Evolutionary conservation across 139 green algal genomes (phyloP), one percentile per base, ranked within the genome.

Genomic region (Gonium pectorale): DNA sequence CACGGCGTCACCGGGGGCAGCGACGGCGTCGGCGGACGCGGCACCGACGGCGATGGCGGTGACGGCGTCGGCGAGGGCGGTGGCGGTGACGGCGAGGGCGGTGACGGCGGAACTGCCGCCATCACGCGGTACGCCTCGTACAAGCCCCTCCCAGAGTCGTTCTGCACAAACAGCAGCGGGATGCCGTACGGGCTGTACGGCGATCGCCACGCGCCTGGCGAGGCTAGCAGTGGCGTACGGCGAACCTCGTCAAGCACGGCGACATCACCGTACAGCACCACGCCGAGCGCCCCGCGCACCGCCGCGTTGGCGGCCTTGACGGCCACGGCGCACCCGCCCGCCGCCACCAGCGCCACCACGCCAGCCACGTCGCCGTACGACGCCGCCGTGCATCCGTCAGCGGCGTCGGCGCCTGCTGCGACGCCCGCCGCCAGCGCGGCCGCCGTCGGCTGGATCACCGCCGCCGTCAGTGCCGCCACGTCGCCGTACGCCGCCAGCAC

Each of bases 191-290:
- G 68, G 37, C 5, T 77, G 29, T 5, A 29, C 11, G 43, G 41
- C 13, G 38, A 37, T 24, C 27, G 40, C 67, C 67, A 73, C 22
- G 19, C 27, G 62, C 62, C 62, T 3, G 31, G 33, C 62, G 62
- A 40, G 15, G 21, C 31, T 9, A 13, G 31, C 62, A 69, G 66
- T 29, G 68, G 43, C 6, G 43, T 6, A 4, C 8, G 29, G 0
- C 11, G 17, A 3, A 77, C 43, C 2, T 77, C 68, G 6, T 27
- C 43, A 7, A 60, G 19, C 29, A 41, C 29, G 8, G 29, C 27
- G 56, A 59, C 29, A 27, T 71, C 41, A 29, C 75, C 75, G 59
- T 72, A 82, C 75, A 82, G 17, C 2, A 82, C 6, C 24, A 82
- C n/a, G 9, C 75, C 75, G 5, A 49, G 17, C 5, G 40, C 75